Evolutionary conservation across 192 early-diverging fungal species (phyloP), one percentile per base, ranked within the genome.

Genomic region (Backusella morwellensis): DNA sequence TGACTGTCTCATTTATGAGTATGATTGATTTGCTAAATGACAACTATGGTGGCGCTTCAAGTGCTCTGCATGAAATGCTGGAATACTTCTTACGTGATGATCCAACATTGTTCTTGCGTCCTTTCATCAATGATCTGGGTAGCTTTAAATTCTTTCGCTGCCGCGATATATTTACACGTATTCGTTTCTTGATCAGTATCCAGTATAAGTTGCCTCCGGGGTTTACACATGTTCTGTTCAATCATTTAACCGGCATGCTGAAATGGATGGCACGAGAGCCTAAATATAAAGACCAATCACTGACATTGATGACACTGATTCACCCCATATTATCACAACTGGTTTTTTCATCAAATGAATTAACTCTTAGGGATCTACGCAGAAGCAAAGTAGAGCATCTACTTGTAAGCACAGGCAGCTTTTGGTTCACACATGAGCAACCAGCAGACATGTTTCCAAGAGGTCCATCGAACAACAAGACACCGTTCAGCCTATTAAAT

Each of bases 321-420:
- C 83, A 87, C 35, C 86, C 89, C 1, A 68, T 88, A 15, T 70
- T 90, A 36, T 82, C 85, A 2, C 84, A 90, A 47, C 44, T 90
- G 8, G 80, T 87, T 21, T 75, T 83, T 9, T 86, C 87, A 4
- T 84, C 85, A 0, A 90, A 87, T 67, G 86, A 87, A 21, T 76
- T 88, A 19, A 77, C 84, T 7, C 81, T 82, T 74, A 78, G 85
- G 41, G 87, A 88, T 76, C 77, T 90, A 19, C 84, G 86, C 26
- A 82, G 87, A 73, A 88, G 87, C 56, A 90, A 90, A 44, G 85
- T 90, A 19, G 89, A 90, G 54, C 36, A 84, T 59, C 78, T 90
- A 34, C 76, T 90, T 56, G 50, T 79, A 0, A 85, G 81, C 34
- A 83, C 85, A 15, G 87, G 87, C 5, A 85, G 81, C 8, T 88